These are phyloP conservation scores for Herpetomonas muscarum DNA, from an alignment of 208 protist genomes.

Conservation along the genomic window DNA sequence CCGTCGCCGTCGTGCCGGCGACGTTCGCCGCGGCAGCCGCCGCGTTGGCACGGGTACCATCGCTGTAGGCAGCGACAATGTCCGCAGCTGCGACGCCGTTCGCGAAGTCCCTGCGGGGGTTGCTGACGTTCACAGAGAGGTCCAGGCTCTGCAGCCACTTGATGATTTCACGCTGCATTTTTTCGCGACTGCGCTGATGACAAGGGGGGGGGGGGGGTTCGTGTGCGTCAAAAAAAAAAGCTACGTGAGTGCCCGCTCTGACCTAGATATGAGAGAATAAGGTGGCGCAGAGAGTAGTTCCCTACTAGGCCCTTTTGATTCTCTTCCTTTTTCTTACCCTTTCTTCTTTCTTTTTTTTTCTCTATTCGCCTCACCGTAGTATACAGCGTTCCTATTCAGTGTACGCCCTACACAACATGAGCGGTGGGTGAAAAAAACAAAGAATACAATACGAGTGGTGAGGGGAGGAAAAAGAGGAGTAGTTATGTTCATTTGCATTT, in stretches of 20 bases:
- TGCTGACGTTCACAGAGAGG: slow-evolving; percentile 85
- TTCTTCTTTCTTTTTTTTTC: slow-evolving; percentile 2
- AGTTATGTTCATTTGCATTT: neutral
- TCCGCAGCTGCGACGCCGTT: slow-evolving; percentile 94
- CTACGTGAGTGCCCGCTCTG: neutral
- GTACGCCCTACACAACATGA: too few relatives aligned
- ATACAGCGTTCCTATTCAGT: too few relatives aligned
- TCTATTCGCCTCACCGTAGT: neutral
- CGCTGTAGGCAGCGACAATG: slow-evolving; percentile 89
- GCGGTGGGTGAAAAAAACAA: neutral
- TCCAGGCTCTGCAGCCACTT: slow-evolving; percentile 96
- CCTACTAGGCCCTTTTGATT: too few relatives aligned
- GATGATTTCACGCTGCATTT: slow-evolving; percentile 90
- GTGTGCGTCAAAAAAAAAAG: neutral
- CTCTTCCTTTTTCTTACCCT: too few relatives aligned
- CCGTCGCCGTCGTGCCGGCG: neutral
- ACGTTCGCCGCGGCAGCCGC: slow-evolving; percentile 3
- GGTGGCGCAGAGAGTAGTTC: too few relatives aligned
- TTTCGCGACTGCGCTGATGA: neutral
- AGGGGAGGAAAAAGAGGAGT: neutral
- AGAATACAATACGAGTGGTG: neutral
- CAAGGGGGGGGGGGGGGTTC: too few relatives aligned
- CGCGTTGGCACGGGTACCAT: neutral
- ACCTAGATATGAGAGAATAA: too few relatives aligned
- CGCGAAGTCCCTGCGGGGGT: slow-evolving; percentile 91